Evolutionary conservation across 805 yeast species (phyloP).

Genomic region (Kuraishia borneana): DNA sequence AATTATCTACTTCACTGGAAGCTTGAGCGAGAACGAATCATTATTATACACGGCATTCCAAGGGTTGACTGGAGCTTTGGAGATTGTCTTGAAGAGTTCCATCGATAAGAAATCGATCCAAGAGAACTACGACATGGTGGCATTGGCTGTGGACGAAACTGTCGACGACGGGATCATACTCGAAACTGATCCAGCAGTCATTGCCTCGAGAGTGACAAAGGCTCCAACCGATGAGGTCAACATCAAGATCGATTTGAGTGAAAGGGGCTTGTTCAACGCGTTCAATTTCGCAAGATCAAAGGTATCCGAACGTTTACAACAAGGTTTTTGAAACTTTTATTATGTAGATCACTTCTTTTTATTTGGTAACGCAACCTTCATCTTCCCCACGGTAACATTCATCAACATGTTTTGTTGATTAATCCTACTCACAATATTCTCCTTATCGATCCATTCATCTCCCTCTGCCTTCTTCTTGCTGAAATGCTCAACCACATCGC

Average conservation of each 20-base stretch:
- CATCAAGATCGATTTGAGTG: constrained; percentile 54
- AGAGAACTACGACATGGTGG: constrained; percentile 77
- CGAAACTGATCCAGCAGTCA: constrained; percentile 79
- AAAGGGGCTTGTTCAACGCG: constrained; percentile 72
- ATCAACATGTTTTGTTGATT: constrained; percentile 61
- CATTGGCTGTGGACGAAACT: constrained; percentile 83
- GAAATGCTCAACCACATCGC: constrained; percentile 55
- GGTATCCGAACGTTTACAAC: constrained; percentile 26
- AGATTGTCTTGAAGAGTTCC: constrained; percentile 55
- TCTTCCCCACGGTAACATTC: constrained; percentile 57
- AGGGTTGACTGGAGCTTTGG: constrained; percentile 75
- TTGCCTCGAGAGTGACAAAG: constrained; percentile 85
- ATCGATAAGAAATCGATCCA: constrained; percentile 70
- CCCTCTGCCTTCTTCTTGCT: constrained; percentile 12
- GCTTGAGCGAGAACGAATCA: constrained; percentile 75
- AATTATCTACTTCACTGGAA: constrained; percentile 59
- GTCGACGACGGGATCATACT: constrained; percentile 89
- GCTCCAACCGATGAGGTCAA: constrained; percentile 64
- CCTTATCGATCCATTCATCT: constrained; percentile 61
- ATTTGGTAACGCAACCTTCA: constrained; percentile 54
- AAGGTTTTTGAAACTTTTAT: constrained; percentile 18
- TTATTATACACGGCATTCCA: constrained; percentile 63
- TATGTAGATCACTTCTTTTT: constrained; percentile 13
- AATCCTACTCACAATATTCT: constrained; percentile 39
- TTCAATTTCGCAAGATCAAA: constrained; percentile 82